Conservation (phyloP, 139 green algal species). For the Mychonastes homosphaera region DNA sequence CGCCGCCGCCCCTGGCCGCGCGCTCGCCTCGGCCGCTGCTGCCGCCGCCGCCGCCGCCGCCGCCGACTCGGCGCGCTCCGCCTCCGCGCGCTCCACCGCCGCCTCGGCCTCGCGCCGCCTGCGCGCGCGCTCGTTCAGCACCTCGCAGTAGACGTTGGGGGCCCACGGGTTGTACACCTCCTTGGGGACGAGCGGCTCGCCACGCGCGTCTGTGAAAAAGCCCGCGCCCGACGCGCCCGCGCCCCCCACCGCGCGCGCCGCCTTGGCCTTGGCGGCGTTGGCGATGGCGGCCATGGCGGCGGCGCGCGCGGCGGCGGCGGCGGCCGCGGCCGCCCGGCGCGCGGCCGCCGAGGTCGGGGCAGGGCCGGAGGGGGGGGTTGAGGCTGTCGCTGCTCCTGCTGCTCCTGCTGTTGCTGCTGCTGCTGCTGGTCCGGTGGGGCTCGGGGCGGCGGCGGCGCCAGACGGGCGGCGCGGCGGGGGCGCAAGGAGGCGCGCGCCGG, state of each 20-base stretch:
- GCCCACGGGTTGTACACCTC: constrained; percentile 83
- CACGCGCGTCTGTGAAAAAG: too few species aligned
- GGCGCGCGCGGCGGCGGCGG: not conserved
- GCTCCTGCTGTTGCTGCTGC: too few species aligned
- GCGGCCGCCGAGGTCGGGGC: not conserved
- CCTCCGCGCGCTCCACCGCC: constrained; percentile 50
- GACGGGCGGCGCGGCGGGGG: too few species aligned
- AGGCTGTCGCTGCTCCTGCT: too few species aligned
- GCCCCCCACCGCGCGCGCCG: too few species aligned
- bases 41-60: constrained; percentile 11
- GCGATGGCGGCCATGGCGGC: not conserved
- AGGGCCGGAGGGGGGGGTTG: too few species aligned
- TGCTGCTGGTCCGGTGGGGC: too few species aligned
- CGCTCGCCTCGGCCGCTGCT: not conserved
- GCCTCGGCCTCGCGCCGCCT: constrained; percentile 49
- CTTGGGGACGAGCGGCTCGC: not conserved
- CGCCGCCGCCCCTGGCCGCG: constrained; percentile 26
- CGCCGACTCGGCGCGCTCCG: not conserved
- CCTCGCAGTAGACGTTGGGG: constrained; percentile 86
- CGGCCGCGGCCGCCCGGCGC: not conserved
- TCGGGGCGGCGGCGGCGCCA: too few species aligned
- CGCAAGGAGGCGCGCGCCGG: too few species aligned
- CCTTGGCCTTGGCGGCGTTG: too few species aligned
- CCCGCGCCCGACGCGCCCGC: too few species aligned
- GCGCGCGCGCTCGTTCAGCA: constrained; percentile 27